Conservation (phyloP, 805 yeast species). For the Kuraishia hungarica region DNA sequence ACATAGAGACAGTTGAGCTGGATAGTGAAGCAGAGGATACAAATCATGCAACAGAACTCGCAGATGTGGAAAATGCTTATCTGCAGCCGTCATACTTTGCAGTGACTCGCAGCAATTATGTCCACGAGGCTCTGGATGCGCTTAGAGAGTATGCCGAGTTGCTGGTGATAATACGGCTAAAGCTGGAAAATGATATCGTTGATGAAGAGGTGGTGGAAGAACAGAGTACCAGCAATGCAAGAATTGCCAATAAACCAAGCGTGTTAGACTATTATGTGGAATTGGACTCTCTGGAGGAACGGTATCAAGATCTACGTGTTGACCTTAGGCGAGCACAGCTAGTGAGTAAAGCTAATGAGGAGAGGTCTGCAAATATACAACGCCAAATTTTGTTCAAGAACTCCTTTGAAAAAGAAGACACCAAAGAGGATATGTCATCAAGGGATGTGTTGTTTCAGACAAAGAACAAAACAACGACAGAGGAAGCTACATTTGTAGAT, state of each 20-base stretch:
- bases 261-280: not conserved
- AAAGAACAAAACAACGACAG: not conserved
- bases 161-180: not conserved
- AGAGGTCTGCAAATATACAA: slow-evolving; percentile 1
- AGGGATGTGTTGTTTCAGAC: not conserved
- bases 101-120: not conserved
- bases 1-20: not conserved
- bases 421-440: not conserved
- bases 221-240: not conserved
- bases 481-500: not conserved
- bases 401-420: not conserved
- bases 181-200: not conserved
- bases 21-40: not conserved
- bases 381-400: not conserved
- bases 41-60: not conserved
- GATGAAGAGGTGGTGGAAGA: not conserved
- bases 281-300: not conserved
- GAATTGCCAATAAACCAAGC: not conserved
- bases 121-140: slow-evolving; percentile 4
- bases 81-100: not conserved
- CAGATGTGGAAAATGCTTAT: not conserved
- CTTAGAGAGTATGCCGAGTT: slow-evolving; percentile 2
- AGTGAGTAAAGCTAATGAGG: slow-evolving; percentile 13
- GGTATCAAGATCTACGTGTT: slow-evolving; percentile 13
- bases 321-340: slow-evolving; percentile 19